Base-by-base conservation (phyloP, 2,329 filamentous ascomycete genomes). In the Penicillium corylophilum region DNA sequence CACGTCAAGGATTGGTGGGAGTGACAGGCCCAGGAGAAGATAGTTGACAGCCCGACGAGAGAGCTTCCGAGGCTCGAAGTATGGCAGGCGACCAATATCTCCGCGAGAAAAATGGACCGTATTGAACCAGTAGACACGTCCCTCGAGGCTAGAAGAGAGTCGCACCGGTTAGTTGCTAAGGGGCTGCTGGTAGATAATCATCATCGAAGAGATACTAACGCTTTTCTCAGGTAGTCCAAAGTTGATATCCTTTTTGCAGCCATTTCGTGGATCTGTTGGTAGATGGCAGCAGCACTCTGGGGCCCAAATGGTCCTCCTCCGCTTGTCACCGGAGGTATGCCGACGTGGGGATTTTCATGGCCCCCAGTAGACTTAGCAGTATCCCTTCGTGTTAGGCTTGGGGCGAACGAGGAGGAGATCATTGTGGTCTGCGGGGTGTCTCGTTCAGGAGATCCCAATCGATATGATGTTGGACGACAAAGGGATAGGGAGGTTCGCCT, bases 41-140 rank as follows among this genome's bases (percentile, higher is more conserved):
- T 93, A 95, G 71, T 96, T 96, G 46, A 91, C 95, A 31, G 94
- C 93, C 62, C 94, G 89, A 52, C 92, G 88, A 55, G 90, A 87
- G 44, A 96, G 84, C 68, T 93, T 94, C 58, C 88, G 85, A 4
- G 84, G 77, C 53, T 95, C 89, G 68, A 95, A 93, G 68, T 90
- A 95, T 41, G 93, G 86, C 77, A 96, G 87, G 66, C 87, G 86
- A 46, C 82, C 77, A 29, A 97, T 80, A 71, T 96, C 90, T 26
- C 83, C 73, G 64, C 90, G 88, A 59, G 91, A 89, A 73, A 96
- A 96, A 66, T 95, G 88, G 54, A 96, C 84, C 0, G 94, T 96
- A 74, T 96, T 96, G 79, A 97, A 96, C 92, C 94, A 97, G 77
- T 95, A 97, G 38, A 96, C 86, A 52, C 90, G 86, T 54, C 93